Conservation (phyloP, 75 land plant species). For the Pinus tabuliformis region DNA sequence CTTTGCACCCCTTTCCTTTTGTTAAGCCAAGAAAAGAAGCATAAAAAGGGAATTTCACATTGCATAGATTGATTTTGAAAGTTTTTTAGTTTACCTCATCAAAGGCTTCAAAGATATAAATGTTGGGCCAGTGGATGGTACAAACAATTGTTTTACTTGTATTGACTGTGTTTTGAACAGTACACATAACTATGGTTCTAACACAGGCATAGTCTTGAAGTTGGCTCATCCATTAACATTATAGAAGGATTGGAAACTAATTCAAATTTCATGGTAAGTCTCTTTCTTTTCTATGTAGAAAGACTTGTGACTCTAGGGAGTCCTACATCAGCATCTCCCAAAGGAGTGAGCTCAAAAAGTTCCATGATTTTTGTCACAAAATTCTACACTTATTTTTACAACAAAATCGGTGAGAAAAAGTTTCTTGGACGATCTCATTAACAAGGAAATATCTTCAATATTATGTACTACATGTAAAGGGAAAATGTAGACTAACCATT, state of each 20-base stretch:
- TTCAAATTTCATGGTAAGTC: constrained; percentile 59
- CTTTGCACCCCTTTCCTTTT: background rate
- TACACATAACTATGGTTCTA: constrained; percentile 68
- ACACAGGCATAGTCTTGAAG: constrained; percentile 62
- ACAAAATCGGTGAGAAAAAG: no score
- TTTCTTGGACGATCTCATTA: background rate
- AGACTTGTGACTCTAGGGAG: constrained; percentile 50
- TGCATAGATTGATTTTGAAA: no score
- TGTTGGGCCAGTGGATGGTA: constrained; percentile 64
- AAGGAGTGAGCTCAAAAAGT: constrained; percentile 41
- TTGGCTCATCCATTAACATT: constrained; percentile 71
- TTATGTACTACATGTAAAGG: constrained; percentile 12
- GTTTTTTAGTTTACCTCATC: constrained; percentile 43
- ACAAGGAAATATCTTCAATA: constrained; percentile 13
- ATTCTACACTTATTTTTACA: constrained; percentile 10
- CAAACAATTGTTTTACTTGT: constrained; percentile 69
- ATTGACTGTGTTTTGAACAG: constrained; percentile 63
- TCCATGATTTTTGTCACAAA: constrained; percentile 57
- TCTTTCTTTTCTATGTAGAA: constrained; percentile 49
- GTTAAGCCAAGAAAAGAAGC: background rate
- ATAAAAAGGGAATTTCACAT: background rate
- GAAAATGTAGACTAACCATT: background rate
- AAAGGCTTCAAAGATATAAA: constrained; percentile 72
- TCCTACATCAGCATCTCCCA: constrained; percentile 44
- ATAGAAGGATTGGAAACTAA: constrained; percentile 77